phyloP scores from a whole-genome alignment of 805 yeast genomes.

The Wickerhamomyces pijperi region DNA sequence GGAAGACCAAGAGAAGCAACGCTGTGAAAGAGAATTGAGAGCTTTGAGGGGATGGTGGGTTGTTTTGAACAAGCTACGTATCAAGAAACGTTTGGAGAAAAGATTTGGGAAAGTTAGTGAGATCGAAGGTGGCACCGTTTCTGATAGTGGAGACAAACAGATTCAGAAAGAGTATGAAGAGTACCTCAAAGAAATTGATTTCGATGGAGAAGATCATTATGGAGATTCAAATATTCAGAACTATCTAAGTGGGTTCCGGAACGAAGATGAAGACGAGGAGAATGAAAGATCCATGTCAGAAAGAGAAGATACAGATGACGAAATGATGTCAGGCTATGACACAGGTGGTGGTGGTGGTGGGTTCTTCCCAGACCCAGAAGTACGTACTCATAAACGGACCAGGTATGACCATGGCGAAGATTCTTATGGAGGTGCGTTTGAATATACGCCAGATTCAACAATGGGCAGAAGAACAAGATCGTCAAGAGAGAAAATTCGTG shows the following conservation, averaged over 20 bases:
- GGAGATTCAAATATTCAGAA: conserved; percentile 1
- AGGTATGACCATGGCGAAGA: too few species aligned
- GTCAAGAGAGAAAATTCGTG: too few species aligned
- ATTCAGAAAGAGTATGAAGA: conserved; percentile 13
- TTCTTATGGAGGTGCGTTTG: too few species aligned
- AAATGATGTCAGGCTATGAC: background rate
- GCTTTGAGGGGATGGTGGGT: conserved; percentile 37
- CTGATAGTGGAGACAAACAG: too few species aligned
- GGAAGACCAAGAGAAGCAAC: conserved; percentile 29
- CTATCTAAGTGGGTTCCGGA: background rate
- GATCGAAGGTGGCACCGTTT: too few species aligned
- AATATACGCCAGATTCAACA: too few species aligned
- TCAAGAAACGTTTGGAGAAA: conserved; percentile 29
- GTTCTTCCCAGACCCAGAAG: conserved; percentile 6
- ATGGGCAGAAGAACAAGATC: too few species aligned
- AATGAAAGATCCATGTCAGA: background rate
- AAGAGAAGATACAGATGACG: background rate
- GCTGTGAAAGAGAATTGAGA: conserved; percentile 31
- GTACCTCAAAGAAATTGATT: conserved; percentile 10
- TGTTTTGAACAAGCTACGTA: conserved; percentile 31
- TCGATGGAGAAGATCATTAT: conserved; percentile 10
- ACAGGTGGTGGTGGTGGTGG: conserved; percentile 7
- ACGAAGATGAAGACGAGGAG: conserved; percentile 4
- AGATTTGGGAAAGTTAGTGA: conserved; percentile 6
- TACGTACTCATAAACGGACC: conserved; percentile 3